Base-by-base conservation (phyloP, 176 grass and related monocot species). In the Zoysia pacifica region DNA sequence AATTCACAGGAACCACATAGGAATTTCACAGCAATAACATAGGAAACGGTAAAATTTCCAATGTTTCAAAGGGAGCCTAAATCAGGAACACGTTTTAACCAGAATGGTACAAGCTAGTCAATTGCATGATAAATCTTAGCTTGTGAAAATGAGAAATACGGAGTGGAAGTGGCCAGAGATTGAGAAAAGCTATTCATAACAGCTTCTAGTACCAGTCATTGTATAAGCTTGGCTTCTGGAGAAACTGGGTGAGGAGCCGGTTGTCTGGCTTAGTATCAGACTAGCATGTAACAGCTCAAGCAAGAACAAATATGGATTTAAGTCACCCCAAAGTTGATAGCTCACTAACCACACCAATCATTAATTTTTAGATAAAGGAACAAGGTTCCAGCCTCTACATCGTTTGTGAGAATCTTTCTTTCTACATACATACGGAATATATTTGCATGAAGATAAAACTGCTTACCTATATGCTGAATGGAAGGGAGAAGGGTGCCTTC, bases 401-500 rank as follows among this genome's bases (percentile, higher is more conserved):
- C 28, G 20, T 72, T 55, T 85, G 43, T 36, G 42, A 73, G 28
- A 28, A 28, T 28, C 28, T 28, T 28, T 39, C 16, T 80, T 74
- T 86, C 69, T 16, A 48, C 61, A 79, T 66, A 16, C 51, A 66
- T 9, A 2, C 70, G 46, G 6, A 77, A 70, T 70, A 76, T 15
- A 76, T 69, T 35, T 65, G 55, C 48, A 66, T 56, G 77, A 80
- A 81, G 75, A 77, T 4, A 28, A 28, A 81, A 82, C 8, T 53
- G 53, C 77, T 56, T 90, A 93, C 91, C 91, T 88, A 83, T 88
- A 90, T 56, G 88, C 72, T 73, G 88, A 65, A 88, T 88, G 90
- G 56, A 83, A 76, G 18, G 54, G 52, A 54, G 52, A 39, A 39
- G 77, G 71, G 42, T 74, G 70, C 69, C 91, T 79, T 72, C 88